phyloP scores from a whole-genome alignment of 768 basidiomycete species.

The Collybia mongolica region DNA sequence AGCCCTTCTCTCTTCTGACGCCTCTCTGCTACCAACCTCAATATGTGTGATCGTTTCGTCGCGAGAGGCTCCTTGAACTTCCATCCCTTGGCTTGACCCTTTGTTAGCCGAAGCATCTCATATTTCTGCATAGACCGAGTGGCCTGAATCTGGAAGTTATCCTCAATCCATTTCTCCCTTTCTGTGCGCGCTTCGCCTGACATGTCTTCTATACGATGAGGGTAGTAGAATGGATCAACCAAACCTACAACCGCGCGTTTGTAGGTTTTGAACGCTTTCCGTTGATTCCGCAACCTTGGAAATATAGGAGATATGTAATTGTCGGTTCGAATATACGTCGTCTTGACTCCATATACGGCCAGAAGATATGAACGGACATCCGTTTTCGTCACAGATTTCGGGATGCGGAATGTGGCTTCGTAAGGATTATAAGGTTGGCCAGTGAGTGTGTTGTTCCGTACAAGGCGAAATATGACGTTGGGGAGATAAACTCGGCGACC shows the following conservation, averaged over 20 bases:
- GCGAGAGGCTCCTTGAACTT: constrained; percentile 40
- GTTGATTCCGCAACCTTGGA: constrained; percentile 25
- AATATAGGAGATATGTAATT: constrained; percentile 69
- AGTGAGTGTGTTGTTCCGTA: constrained; percentile 76
- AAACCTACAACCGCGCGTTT: constrained; percentile 93
- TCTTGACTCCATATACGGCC: constrained; percentile 83
- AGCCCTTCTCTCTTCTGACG: constrained; percentile 38
- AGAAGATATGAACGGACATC: constrained; percentile 85
- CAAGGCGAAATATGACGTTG: constrained; percentile 78
- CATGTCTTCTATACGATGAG: constrained; percentile 81
- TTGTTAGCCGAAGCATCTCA: constrained; percentile 36
- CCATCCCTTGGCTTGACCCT: constrained; percentile 39
- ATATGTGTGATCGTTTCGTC: constrained; percentile 44
- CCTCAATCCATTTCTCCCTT: constrained; percentile 63
- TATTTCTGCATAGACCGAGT: constrained; percentile 33
- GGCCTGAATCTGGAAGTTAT: constrained; percentile 51
- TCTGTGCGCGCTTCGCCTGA: constrained; percentile 45
- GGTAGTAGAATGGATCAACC: constrained; percentile 93
- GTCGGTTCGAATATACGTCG: constrained; percentile 95
- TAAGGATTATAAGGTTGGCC: constrained; percentile 90
- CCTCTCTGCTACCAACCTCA: constrained; percentile 41
- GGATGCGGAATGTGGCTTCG: constrained; percentile 91
- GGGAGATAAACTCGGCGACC: constrained; percentile 89
- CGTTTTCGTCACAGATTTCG: constrained; percentile 88
- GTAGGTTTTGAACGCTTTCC: constrained; percentile 57